phyloP scores from a whole-genome alignment of 768 basidiomycete genomes.

The Porphyrellus cyaneotinctus region DNA sequence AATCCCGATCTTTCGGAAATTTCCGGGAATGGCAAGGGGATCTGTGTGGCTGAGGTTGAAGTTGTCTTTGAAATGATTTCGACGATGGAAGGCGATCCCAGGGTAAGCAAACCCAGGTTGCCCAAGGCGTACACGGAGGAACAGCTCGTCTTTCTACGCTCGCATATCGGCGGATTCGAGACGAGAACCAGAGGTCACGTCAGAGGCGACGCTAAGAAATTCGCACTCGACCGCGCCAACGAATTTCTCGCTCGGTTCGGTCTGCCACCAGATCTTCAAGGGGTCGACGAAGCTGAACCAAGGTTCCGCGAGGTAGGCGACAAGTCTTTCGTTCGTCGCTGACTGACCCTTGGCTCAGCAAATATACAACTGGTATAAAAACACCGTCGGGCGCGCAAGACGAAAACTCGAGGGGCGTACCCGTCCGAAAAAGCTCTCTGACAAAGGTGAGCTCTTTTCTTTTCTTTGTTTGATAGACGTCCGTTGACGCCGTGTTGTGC shows the following conservation, averaged over 20 bases:
- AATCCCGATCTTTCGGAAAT: slow-evolving; percentile 28
- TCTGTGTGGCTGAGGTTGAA: slow-evolving; percentile 9
- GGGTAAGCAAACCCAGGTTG: slow-evolving; percentile 61
- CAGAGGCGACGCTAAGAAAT: slow-evolving; percentile 67
- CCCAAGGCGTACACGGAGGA: slow-evolving; percentile 64
- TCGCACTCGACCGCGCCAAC: slow-evolving; percentile 56
- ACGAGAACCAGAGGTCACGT: slow-evolving; percentile 54
- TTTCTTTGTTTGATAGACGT: background rate
- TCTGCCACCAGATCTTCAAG: slow-evolving; percentile 50
- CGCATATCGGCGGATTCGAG: slow-evolving; percentile 54
- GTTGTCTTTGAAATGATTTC: slow-evolving; percentile 3
- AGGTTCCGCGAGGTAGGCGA: slow-evolving; percentile 55
- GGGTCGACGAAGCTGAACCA: slow-evolving; percentile 54
- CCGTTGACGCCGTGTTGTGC: background rate
- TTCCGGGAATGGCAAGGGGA: slow-evolving; percentile 12
- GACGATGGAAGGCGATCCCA: slow-evolving; percentile 50
- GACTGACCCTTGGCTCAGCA: slow-evolving; percentile 35
- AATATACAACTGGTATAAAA: slow-evolving; percentile 75
- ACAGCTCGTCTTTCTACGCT: slow-evolving; percentile 55
- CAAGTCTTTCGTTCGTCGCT: background rate
- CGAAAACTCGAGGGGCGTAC: slow-evolving; percentile 55
- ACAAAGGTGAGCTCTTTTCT: slow-evolving; percentile 39
- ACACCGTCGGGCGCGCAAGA: slow-evolving; percentile 58
- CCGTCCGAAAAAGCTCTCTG: slow-evolving; percentile 46
- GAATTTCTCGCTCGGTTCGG: slow-evolving; percentile 60